Conservation (phyloP, 306 rosid species). For the Medicago lupulina region DNA sequence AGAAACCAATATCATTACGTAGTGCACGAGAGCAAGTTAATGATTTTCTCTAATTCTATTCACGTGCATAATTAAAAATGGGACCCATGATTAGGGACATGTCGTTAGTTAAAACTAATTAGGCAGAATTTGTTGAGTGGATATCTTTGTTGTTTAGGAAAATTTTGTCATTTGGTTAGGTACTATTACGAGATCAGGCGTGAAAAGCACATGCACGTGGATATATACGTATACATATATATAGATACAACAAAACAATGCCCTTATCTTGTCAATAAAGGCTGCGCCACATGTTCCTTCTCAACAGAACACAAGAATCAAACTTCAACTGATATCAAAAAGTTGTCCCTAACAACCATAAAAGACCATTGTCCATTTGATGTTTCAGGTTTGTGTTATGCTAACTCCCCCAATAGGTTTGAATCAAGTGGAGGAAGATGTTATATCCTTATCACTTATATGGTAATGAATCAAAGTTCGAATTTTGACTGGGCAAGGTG, state of each 20-base stretch:
- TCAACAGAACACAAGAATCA: constrained; percentile 38
- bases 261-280: constrained; percentile 43
- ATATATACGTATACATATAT: neutral
- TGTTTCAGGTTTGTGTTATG: neutral
- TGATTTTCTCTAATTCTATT: constrained; percentile 37
- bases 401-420: no score
- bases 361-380: constrained; percentile 23
- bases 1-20: constrained; percentile 17
- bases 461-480: no score
- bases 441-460: no score
- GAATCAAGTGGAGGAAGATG: no score
- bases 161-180: neutral
- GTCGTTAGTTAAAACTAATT: constrained; percentile 18
- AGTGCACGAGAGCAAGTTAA: constrained; percentile 23
- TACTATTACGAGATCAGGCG: neutral
- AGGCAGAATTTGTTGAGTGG: constrained; percentile 4
- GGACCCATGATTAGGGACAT: constrained; percentile 38
- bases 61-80: constrained; percentile 44
- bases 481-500: no score
- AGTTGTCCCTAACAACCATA: constrained; percentile 39
- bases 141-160: constrained; percentile 20
- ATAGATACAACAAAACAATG: neutral
- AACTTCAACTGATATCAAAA: constrained; percentile 43
- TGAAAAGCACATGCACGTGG: neutral
- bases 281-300: constrained; percentile 39